These are phyloP conservation scores for Pythium sp. DNA, from an alignment of 352 stramenopile species.

Conservation along the genomic window DNA sequence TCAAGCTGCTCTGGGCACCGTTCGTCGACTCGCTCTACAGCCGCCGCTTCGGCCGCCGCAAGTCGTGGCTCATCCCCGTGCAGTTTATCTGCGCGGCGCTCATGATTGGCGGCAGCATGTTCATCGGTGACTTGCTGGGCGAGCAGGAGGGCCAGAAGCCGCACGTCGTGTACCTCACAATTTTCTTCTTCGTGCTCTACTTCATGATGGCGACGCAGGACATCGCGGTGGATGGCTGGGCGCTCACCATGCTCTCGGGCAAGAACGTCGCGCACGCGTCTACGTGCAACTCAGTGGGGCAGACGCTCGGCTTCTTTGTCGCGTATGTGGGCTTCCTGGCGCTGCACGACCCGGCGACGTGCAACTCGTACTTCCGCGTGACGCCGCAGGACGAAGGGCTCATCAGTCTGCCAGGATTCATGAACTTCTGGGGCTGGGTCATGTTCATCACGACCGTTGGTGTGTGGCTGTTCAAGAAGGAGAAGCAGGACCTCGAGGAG, in stretches of 20 bases:
- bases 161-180: conserved; percentile 92
- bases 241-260: conserved; percentile 98
- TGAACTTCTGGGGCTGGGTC: conserved; percentile 92
- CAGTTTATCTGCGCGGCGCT: conserved; percentile 95
- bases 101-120: conserved; percentile 91
- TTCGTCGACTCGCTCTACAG: conserved; percentile 96
- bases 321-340: conserved; percentile 98
- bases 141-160: conserved; percentile 76
- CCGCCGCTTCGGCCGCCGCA: conserved; percentile 89
- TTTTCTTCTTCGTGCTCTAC: conserved; percentile 98
- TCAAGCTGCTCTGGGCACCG: conserved; percentile 99
- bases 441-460: conserved; percentile 92
- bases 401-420: conserved; percentile 87
- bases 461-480: conserved; percentile 92
- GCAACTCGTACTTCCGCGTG: conserved; percentile 86
- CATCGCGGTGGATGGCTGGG: conserved; percentile 99
- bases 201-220: conserved; percentile 99
- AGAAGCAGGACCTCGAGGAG: conserved; percentile 56
- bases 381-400: conserved; percentile 67
- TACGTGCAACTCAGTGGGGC: conserved; percentile 95
- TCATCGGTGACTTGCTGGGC: conserved; percentile 85
- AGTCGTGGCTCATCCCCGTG: conserved; percentile 97
- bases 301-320: conserved; percentile 98
- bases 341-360: conserved; percentile 93
- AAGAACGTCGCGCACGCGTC: conserved; percentile 96